Evolutionary conservation across 2,329 filamentous ascomycete genomes (phyloP), one percentile per base, ranked within the genome.

Genomic region (Fusarium irregulare): DNA sequence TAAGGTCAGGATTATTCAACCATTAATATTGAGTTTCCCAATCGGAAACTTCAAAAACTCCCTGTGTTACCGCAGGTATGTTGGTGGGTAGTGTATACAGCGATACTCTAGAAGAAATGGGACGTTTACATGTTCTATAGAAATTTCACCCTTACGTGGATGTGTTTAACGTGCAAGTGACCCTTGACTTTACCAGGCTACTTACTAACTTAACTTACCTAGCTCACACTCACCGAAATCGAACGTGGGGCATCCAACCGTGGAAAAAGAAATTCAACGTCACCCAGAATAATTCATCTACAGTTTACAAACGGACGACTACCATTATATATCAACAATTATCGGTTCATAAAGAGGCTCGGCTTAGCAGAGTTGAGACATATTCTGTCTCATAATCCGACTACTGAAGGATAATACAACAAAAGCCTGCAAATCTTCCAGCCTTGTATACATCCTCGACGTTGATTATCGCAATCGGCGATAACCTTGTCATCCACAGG

Each of bases 161-260:
- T 37, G 4, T 18, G 5, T 37, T 11, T 6, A 11, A n/a, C 18
- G 5, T 37, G 34, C 18, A 37, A 37, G 34, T 18, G 18, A 37
- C 18, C 16, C 34, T 37, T n/a, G 34, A 37, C 16, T 37, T 37
- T 4, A 37, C 18, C 34, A 37, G 18, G 34, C 34, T 37, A 18
- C 32, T 18, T 10, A 6, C 16, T 37, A 18, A 18, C 16, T 37
- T 37, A n/a, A 10, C 18, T n/a, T n/a, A 37, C 18, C 5, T n/a
- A 37, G 34, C 10, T n/a, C 34, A 11, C 10, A 10, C 34, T 10
- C 34, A 37, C 34, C 34, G 34, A 37, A 6, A 37, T 6, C 10
- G 32, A n/a, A n/a, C 51, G 68, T 61, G 55, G 68, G 59, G 16
- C 16, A 37, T 18, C 6, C 16, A 37, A 37, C 5, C 8, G 16